A percentile compares a stretch with the other conserved stretches of the same genome.
phyloP scores from a whole-genome alignment of 345 rosid genomes.

The Citrus maxima region DNA sequence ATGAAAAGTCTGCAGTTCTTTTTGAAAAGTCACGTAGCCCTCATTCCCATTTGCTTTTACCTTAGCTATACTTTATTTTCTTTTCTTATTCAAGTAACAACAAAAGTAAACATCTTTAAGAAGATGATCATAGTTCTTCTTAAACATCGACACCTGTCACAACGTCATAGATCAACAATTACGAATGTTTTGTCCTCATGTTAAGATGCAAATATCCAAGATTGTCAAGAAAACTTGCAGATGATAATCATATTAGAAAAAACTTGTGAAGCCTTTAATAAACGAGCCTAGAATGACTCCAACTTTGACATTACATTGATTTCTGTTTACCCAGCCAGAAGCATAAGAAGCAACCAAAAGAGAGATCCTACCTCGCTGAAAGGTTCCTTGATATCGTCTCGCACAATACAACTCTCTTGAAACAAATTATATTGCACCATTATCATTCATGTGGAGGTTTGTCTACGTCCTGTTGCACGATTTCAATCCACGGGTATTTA shows the following conservation, averaged over 20 bases:
- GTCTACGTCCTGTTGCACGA: no score
- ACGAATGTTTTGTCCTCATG: not conserved
- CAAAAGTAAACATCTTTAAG: constrained; percentile 59
- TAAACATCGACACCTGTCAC: constrained; percentile 86
- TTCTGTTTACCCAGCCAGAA: not conserved
- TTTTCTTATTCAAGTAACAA: no score
- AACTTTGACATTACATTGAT: constrained; percentile 10
- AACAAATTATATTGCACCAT: constrained; percentile 2
- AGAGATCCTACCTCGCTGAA: constrained; percentile 68
- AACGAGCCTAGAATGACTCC: not conserved
- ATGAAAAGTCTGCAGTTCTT: no score
- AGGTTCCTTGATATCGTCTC: constrained; percentile 84
- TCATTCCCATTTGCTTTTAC: no score
- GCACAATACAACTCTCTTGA: constrained; percentile 68
- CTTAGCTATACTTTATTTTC: no score
- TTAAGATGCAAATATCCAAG: not conserved
- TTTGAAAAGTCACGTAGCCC: not conserved
- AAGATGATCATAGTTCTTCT: constrained; percentile 90
- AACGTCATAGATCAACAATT: constrained; percentile 3
- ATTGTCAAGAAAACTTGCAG: no score
- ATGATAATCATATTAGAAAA: not conserved
- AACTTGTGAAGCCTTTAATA: not conserved
- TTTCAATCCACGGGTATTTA: no score
- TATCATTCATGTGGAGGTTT: not conserved
- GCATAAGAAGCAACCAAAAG: not conserved